phyloP scores from a whole-genome alignment of 2,329 filamentous ascomycete genomes.

The Cordyceps cateniannulata region DNA sequence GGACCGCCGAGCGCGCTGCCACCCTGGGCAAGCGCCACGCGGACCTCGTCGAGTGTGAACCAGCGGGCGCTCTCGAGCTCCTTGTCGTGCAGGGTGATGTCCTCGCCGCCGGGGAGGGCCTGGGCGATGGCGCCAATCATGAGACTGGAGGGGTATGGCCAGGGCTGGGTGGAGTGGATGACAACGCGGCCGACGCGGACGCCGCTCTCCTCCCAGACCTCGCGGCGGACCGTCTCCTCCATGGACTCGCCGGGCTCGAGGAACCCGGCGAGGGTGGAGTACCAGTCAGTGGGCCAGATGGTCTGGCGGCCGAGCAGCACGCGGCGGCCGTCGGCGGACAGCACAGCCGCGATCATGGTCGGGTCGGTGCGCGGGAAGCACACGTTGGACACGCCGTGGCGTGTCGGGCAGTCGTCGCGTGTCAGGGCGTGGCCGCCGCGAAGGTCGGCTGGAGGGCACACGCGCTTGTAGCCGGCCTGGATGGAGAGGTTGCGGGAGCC shows the following conservation, averaged over 20 bases:
- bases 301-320: conserved; percentile 80
- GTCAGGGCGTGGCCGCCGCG: conserved; percentile 36
- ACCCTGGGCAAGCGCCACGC: conserved; percentile 63
- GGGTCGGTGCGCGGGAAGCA: conserved; percentile 89
- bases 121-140: conserved; percentile 89
- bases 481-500: conserved; percentile 74
- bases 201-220: conserved; percentile 82
- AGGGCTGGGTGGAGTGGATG: conserved; percentile 78
- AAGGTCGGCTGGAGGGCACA: conserved; percentile 66
- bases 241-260: conserved; percentile 80
- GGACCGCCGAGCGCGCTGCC: conserved; percentile 59
- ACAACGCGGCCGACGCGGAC: conserved; percentile 71
- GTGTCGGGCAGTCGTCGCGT: conserved; percentile 69
- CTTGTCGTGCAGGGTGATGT: conserved; percentile 78
- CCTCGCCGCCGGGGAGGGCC: conserved; percentile 70
- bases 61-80: conserved; percentile 88
- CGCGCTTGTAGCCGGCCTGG: conserved; percentile 73
- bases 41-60: conserved; percentile 76
- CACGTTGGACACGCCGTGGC: conserved; percentile 82
- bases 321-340: conserved; percentile 70
- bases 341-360: conserved; percentile 89
- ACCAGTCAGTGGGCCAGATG: conserved; percentile 79
- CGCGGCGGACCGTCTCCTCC: conserved; percentile 75
- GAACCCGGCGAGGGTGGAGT: conserved; percentile 82
- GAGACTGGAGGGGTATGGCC: conserved; percentile 78